Evolutionary conservation across 345 rosid species (phyloP).

Genomic region (Ailanthus altissimus): DNA sequence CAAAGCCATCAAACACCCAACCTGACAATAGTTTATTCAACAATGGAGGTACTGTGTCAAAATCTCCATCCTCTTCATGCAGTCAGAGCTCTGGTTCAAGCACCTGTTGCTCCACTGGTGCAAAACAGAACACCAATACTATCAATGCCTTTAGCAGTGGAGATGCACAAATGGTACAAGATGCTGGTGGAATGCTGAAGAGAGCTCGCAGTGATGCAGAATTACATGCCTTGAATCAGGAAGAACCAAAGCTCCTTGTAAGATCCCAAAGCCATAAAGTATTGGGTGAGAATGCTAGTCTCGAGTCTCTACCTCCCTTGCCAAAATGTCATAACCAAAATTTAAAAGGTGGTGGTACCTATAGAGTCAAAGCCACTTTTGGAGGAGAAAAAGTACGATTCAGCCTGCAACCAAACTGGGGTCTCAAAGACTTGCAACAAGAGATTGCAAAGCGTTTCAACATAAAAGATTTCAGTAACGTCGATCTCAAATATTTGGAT

Average conservation of each 20-base stretch:
- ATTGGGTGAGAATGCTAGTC: conserved; percentile 43
- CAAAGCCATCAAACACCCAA: conserved; percentile 37
- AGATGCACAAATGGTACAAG: conserved; percentile 34
- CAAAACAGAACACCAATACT: conserved; percentile 41
- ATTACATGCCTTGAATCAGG: conserved; percentile 41
- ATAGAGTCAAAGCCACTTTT: conserved; percentile 61
- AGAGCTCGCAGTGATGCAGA: conserved; percentile 56
- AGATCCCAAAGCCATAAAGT: conserved; percentile 66
- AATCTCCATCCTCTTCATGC: conserved; percentile 70
- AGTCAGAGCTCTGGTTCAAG: conserved; percentile 82
- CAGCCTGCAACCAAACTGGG: conserved; percentile 55
- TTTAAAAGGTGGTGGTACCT: conserved; percentile 23
- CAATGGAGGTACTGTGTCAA: conserved; percentile 45
- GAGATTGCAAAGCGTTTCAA: conserved; percentile 62
- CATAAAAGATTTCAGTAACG: conserved; percentile 40
- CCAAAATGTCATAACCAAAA: conserved; percentile 26
- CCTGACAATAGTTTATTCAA: conserved; percentile 39
- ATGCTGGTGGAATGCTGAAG: conserved; percentile 41
- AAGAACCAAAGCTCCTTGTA: conserved; percentile 45
- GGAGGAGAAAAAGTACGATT: conserved; percentile 70
- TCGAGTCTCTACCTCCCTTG: conserved; percentile 38
- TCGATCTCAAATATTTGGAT: conserved; percentile 66
- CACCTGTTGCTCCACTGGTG: conserved; percentile 64
- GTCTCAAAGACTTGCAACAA: conserved; percentile 51
- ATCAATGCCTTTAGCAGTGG: conserved; percentile 27